These are phyloP conservation scores for Lactarius sp. DNA, from an alignment of 768 basidiomycete genomes.

Conservation along the genomic window DNA sequence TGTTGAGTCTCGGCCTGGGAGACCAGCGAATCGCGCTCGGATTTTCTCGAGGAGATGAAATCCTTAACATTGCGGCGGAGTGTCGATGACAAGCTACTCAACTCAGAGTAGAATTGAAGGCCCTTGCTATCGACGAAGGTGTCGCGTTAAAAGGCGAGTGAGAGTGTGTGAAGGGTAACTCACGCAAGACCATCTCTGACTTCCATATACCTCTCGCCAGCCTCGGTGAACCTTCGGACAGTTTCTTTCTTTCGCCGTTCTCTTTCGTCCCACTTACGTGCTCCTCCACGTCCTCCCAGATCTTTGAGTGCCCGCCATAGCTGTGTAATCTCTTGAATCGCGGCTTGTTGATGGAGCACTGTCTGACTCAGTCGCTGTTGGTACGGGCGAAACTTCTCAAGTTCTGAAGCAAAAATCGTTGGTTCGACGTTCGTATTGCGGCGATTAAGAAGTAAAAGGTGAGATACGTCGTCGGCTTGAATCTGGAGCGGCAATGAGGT, in stretches of 20 bases:
- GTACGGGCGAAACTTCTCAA: conserved; percentile 94
- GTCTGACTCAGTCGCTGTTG: conserved; percentile 78
- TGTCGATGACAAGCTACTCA: conserved; percentile 55
- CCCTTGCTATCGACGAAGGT: conserved; percentile 58
- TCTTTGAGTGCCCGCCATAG: conserved; percentile 73
- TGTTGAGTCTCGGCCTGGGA: conserved; percentile 69
- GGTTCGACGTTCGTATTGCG: conserved; percentile 80
- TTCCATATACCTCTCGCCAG: conserved; percentile 82
- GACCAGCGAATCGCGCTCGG: conserved; percentile 66
- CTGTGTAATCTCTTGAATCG: conserved; percentile 68
- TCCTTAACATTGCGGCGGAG: conserved; percentile 54
- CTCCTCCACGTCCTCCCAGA: conserved; percentile 67
- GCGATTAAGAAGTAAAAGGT: conserved; percentile 85
- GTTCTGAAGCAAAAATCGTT: conserved; percentile 83
- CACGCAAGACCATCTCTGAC: conserved; percentile 80
- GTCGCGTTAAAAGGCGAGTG: conserved; percentile 19
- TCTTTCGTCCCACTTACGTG: conserved; percentile 75
- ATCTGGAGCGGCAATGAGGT: conserved; percentile 45
- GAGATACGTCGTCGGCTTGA: conserved; percentile 95
- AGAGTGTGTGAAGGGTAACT: conserved; percentile 33
- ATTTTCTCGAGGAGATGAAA: conserved; percentile 58
- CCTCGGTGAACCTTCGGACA: conserved; percentile 63
- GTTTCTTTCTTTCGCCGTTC: conserved; percentile 77
- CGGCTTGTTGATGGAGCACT: conserved; percentile 67
- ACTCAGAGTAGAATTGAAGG: conserved; percentile 80